Evolutionary conservation across 495 filamentous ascomycete species (phyloP).

Genomic region (Aspergillus cavernicola): DNA sequence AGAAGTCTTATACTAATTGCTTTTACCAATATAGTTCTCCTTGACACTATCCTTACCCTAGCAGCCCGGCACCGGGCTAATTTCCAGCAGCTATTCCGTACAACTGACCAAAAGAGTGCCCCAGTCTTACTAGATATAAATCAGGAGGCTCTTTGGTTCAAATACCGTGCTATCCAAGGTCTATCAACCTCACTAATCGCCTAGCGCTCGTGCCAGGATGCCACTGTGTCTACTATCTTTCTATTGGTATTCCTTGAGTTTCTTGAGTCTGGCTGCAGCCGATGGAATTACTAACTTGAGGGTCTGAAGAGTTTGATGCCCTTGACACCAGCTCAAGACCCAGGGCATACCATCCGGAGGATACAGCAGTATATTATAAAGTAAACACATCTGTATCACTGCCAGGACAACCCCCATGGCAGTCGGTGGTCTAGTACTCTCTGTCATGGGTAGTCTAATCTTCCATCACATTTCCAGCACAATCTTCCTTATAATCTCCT

Average conservation of each 20-base stretch:
- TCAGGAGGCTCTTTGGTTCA: slow-evolving; percentile 47
- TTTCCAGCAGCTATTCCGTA: slow-evolving; percentile 17
- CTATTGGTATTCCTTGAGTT: slow-evolving; percentile 54
- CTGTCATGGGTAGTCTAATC: no score
- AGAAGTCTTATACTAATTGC: slow-evolving; percentile 46
- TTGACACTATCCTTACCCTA: slow-evolving; percentile 46
- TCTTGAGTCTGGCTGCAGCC: slow-evolving; percentile 48
- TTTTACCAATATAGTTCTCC: slow-evolving; percentile 37
- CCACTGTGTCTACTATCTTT: slow-evolving; percentile 45
- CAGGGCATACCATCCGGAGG: slow-evolving; percentile 19
- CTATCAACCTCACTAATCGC: slow-evolving; percentile 32
- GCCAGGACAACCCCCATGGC: no score
- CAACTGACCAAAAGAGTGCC: background rate
- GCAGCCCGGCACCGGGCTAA: slow-evolving; percentile 51
- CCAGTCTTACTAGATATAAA: slow-evolving; percentile 7
- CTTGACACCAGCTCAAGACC: slow-evolving; percentile 4
- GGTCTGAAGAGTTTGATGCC: slow-evolving; percentile 43
- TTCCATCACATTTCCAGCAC: no score
- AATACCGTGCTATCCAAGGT: slow-evolving; percentile 44
- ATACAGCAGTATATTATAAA: slow-evolving; percentile 21
- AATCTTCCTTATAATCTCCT: no score
- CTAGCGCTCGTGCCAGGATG: slow-evolving; percentile 21
- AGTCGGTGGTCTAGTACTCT: no score
- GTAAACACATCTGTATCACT: slow-evolving; percentile 21
- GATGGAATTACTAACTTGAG: slow-evolving; percentile 50